Percentiles rank a stretch among this genome's conserved stretches.
Conservation (phyloP, 805 yeast species). For the Wickerhamomyces bisporus region DNA sequence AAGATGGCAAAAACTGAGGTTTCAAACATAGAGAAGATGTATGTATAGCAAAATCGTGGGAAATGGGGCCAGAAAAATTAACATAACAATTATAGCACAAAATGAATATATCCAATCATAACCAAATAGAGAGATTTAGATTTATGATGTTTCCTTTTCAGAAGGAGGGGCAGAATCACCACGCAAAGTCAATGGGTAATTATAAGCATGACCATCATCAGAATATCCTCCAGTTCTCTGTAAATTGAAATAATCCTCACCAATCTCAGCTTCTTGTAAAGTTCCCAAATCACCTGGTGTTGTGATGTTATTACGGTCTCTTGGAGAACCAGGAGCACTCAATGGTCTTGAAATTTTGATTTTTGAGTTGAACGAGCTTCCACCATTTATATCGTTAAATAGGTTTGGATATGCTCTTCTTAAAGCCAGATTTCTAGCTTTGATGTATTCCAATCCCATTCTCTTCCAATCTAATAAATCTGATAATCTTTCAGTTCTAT, state of each 20-base stretch:
- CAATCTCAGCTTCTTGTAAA: conserved; percentile 80
- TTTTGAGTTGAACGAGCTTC: conserved; percentile 34
- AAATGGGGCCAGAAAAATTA: too few relatives aligned
- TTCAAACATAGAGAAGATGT: too few relatives aligned
- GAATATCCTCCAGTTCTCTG: conserved; percentile 38
- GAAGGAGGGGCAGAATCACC: conserved; percentile 40
- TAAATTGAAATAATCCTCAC: conserved; percentile 68
- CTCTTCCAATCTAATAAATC: conserved; percentile 96
- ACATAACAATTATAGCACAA: too few relatives aligned
- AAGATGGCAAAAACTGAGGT: too few relatives aligned
- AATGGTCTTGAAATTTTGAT: conserved; percentile 84
- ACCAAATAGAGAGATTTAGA: too few relatives aligned
- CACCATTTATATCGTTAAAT: conserved; percentile 36
- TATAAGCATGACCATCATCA: conserved; percentile 35
- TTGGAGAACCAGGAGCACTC: conserved; percentile 96
- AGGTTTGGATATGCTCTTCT: conserved; percentile 91
- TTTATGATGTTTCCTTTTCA: too few relatives aligned
- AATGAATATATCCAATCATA: too few relatives aligned
- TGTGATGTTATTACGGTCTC: conserved; percentile 71
- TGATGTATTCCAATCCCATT: conserved; percentile 94
- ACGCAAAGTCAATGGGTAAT: conserved; percentile 44
- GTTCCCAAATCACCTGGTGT: conserved; percentile 99
- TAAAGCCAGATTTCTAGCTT: conserved; percentile 88
- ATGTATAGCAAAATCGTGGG: too few relatives aligned
- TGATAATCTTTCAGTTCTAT: conserved; percentile 89